Conservation (phyloP, 345 rosid species). For the Boechera retrofracta region DNA sequence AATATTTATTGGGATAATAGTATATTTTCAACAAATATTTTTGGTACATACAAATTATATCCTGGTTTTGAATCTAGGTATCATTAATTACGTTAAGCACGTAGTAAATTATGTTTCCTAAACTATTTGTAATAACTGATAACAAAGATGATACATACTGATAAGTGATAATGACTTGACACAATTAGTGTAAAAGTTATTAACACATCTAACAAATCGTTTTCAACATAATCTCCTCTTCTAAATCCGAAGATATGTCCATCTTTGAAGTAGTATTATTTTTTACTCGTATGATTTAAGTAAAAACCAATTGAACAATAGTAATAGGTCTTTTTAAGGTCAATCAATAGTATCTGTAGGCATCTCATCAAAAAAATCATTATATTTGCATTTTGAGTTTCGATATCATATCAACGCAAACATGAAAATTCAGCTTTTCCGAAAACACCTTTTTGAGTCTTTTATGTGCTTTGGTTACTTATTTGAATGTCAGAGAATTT, state of each 20-base stretch:
- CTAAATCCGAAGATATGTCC: too few relatives aligned
- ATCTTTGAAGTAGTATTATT: background rate
- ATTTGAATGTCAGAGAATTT: constrained; percentile 2
- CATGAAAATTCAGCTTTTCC: background rate
- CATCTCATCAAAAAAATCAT: background rate
- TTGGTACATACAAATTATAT: background rate
- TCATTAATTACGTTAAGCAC: background rate
- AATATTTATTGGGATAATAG: background rate
- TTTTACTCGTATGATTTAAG: background rate
- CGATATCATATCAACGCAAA: background rate
- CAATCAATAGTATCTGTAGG: background rate
- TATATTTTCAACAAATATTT: background rate
- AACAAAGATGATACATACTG: background rate
- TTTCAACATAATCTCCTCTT: background rate
- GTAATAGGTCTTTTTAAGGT: background rate
- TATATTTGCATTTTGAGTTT: background rate
- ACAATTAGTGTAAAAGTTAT: constrained; percentile 15
- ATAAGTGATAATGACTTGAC: constrained; percentile 9
- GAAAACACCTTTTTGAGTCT: background rate
- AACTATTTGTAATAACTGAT: background rate
- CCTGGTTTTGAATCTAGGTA: background rate
- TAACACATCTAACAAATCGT: background rate
- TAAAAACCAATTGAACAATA: background rate
- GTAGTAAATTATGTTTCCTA: background rate
- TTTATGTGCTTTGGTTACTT: background rate